Percentiles rank a stretch among this genome's conserved stretches.
Evolutionary conservation across 345 rosid genomes (phyloP).

Genomic region (Gynandropsis gynandra): DNA sequence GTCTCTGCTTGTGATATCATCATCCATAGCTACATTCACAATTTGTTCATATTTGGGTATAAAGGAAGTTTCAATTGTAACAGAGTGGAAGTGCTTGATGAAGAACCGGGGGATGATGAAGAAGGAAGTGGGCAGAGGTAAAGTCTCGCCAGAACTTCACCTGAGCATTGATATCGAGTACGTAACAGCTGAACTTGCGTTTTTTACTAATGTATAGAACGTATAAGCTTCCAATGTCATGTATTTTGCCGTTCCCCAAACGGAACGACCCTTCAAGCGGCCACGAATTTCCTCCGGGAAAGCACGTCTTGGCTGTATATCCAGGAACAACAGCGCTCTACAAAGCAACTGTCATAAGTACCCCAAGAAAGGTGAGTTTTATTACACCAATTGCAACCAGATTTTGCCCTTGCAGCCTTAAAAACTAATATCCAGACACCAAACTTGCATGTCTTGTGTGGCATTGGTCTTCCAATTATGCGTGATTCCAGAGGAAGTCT

Average conservation of each 20-base stretch:
- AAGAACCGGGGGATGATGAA: conserved; percentile 97
- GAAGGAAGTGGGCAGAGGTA: conserved; percentile 78
- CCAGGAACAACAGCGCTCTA: conserved; percentile 96
- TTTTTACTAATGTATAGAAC: conserved; percentile 37
- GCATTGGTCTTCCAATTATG: too few species aligned
- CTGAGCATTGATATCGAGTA: conserved; percentile 11
- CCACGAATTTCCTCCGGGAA: conserved; percentile 58
- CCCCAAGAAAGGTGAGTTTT: conserved; percentile 67
- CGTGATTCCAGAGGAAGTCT: conserved; percentile 79
- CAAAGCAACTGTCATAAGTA: conserved; percentile 79
- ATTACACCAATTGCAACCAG: conserved; percentile 65
- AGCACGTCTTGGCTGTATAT: conserved; percentile 94
- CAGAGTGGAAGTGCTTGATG: conserved; percentile 91
- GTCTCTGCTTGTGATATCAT: background rate
- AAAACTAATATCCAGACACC: conserved; percentile 46
- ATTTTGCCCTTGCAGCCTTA: conserved; percentile 46
- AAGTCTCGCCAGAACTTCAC: background rate
- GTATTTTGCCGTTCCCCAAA: conserved; percentile 77
- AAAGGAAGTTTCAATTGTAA: conserved; percentile 4
- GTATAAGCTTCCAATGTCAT: conserved; percentile 74
- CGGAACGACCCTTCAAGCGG: conserved; percentile 49
- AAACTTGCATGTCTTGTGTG: conserved; percentile 23
- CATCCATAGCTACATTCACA: background rate
- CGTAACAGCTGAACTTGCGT: background rate
- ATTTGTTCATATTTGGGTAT: conserved; percentile 5